Evolutionary conservation across 345 rosid species (phyloP).

Genomic region (Durio zibethinus): DNA sequence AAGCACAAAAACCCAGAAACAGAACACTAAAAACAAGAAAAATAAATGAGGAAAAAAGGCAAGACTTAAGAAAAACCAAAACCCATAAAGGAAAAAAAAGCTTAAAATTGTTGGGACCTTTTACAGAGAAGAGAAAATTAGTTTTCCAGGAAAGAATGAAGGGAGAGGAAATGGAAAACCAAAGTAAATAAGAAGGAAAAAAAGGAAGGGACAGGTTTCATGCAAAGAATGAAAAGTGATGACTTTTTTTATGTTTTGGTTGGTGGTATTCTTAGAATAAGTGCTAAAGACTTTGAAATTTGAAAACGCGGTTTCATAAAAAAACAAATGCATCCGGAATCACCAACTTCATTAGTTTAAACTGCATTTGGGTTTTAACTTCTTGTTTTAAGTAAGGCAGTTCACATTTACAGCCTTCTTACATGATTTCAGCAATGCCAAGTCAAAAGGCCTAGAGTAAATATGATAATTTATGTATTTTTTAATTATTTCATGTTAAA

Average conservation of each 20-base stretch:
- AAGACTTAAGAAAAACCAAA: background rate
- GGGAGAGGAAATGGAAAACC: background rate
- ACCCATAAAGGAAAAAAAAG: background rate
- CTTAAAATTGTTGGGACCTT: background rate
- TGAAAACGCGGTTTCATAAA: slow-evolving; percentile 35
- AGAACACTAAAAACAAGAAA: background rate
- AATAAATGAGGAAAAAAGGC: background rate
- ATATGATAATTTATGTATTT: too few relatives aligned
- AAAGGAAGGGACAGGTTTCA: background rate
- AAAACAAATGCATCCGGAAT: background rate
- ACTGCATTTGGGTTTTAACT: background rate
- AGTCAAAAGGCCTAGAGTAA: background rate
- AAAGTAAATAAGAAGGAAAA: background rate
- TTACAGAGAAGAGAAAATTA: background rate
- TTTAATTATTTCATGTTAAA: too few relatives aligned
- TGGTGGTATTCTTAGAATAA: background rate
- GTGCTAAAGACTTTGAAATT: slow-evolving; percentile 31
- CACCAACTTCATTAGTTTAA: background rate
- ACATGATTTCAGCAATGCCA: background rate
- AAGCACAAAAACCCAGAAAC: slow-evolving; percentile 4
- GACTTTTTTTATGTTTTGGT: background rate
- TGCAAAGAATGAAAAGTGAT: background rate
- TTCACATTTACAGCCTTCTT: background rate
- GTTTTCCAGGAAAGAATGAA: background rate
- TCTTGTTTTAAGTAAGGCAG: too few relatives aligned